A percentile compares a stretch with the other conserved stretches of the same genome.
Conservation (phyloP, 75 land plant genomes). For the Pinus albicaulis region DNA sequence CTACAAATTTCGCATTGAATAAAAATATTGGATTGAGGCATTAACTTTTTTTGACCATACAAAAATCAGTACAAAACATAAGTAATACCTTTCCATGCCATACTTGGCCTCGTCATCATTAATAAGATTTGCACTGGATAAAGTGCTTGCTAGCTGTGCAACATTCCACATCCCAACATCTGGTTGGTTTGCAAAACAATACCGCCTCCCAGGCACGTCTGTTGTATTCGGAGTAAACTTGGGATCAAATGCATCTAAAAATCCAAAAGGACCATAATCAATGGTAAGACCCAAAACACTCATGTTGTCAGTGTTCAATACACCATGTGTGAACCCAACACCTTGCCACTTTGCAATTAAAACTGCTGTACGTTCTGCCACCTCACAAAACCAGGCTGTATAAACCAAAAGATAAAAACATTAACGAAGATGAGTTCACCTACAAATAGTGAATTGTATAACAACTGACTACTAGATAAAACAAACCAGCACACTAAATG, state of each 20-base stretch:
- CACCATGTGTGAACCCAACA: conserved; percentile 99
- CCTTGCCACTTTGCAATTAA: conserved; percentile 95
- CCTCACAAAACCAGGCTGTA: conserved; percentile 92
- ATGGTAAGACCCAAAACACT: conserved; percentile 94
- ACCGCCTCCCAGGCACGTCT: conserved; percentile 95
- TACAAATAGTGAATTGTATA: background rate
- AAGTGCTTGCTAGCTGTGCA: conserved; percentile 77
- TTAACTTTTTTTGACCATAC: background rate
- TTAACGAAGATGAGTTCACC: background rate
- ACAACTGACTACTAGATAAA: background rate
- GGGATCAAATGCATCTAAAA: conserved; percentile 99
- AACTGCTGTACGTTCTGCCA: conserved; percentile 94
- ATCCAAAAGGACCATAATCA: conserved; percentile 99
- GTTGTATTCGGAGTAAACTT: conserved; percentile 97
- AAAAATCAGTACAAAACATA: background rate
- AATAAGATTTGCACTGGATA: conserved; percentile 65
- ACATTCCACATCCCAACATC: conserved; percentile 97
- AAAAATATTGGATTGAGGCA: background rate
- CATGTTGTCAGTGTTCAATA: conserved; percentile 99
- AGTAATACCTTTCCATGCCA: conserved; percentile 78
- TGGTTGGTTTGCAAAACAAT: conserved; percentile 98
- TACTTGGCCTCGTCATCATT: conserved; percentile 82
- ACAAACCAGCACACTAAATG: background rate
- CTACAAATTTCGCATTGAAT: background rate
- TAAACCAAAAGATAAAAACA: conserved; percentile 5